Percentiles rank a stretch among this genome's conserved stretches.
These are phyloP conservation scores for Thermomucor indicae-seudaticae DNA, from an alignment of 371 early-diverging fungal genomes.

Conservation along the genomic window DNA sequence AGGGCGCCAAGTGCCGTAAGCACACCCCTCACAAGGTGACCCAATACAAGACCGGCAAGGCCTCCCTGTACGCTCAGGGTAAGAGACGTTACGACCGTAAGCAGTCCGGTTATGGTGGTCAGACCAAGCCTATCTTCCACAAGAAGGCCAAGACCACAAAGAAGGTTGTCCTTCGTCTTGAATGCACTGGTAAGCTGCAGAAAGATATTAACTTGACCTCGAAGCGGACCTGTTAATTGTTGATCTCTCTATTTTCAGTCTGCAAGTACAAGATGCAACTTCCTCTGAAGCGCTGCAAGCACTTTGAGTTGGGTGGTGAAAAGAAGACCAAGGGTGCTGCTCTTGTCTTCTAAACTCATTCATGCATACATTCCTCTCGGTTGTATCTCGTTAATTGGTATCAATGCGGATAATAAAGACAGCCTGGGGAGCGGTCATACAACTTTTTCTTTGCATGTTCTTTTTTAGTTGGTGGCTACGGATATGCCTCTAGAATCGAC, in stretches of 20 bases:
- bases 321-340: slow-evolving; percentile 86
- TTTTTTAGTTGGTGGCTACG: slow-evolving; percentile 34
- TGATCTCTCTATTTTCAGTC: slow-evolving; percentile 11
- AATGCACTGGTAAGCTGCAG: slow-evolving; percentile 72
- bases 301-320: slow-evolving; percentile 99
- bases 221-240: background rate
- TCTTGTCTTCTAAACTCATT: slow-evolving; percentile 64
- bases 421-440: too few relatives aligned
- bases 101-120: slow-evolving; percentile 98
- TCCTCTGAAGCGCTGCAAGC: slow-evolving; percentile 98
- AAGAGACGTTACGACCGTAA: slow-evolving; percentile 67
- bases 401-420: too few relatives aligned
- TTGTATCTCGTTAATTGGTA: too few relatives aligned
- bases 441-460: too few relatives aligned
- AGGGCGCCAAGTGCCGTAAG: slow-evolving; percentile 93
- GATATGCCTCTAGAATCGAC: slow-evolving; percentile 32
- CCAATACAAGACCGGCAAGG: slow-evolving; percentile 99
- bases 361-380: too few relatives aligned
- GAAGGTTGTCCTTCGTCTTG: slow-evolving; percentile 98
- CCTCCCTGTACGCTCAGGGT: slow-evolving; percentile 97
- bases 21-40: slow-evolving; percentile 99
- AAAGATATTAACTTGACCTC: background rate
- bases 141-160: slow-evolving; percentile 98
- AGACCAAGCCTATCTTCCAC: slow-evolving; percentile 98
- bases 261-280: slow-evolving; percentile 98